These are phyloP conservation scores for Cerioporus squamosus DNA, from an alignment of 1,284 basidiomycete genomes.

Conservation along the genomic window DNA sequence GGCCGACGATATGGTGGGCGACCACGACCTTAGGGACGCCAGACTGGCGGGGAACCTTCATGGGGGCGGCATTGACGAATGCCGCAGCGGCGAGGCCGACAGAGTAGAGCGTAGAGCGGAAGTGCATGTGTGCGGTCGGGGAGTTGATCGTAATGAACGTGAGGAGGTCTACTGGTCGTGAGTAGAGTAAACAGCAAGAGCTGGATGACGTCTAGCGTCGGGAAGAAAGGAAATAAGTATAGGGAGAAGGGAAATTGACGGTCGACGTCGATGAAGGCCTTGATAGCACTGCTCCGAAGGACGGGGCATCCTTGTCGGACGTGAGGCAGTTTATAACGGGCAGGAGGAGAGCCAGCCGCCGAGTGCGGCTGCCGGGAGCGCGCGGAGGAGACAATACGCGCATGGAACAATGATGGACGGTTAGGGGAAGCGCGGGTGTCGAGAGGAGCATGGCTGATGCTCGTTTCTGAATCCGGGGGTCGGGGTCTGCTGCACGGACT, in stretches of 20 bases:
- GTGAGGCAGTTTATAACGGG: conserved; percentile 10
- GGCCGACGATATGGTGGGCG: conserved; percentile 73
- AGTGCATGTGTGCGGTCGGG: conserved; percentile 13
- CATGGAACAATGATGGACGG: conserved; percentile 5
- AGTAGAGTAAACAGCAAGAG: background rate
- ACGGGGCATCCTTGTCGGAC: conserved; percentile 1
- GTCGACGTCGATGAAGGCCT: conserved; percentile 12
- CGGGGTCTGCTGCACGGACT: background rate
- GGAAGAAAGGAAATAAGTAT: conserved; percentile 20
- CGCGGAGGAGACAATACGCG: conserved; percentile 17
- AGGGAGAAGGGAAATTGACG: conserved; percentile 10
- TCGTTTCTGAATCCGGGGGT: background rate
- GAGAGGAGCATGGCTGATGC: background rate
- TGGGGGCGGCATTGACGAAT: conserved; percentile 18
- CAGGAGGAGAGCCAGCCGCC: background rate
- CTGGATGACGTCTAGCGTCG: conserved; percentile 23
- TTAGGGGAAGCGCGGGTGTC: background rate
- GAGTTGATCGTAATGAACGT: conserved; percentile 21
- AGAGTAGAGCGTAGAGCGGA: conserved; percentile 17
- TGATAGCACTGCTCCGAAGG: conserved; percentile 20
- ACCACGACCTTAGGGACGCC: conserved; percentile 55
- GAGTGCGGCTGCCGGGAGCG: background rate
- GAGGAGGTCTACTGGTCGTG: background rate
- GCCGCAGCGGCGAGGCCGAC: conserved; percentile 19
- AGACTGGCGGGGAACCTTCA: conserved; percentile 15